Evolutionary conservation across 305 asterid species (phyloP).

Genomic region (Solanum aculeatissimum): DNA sequence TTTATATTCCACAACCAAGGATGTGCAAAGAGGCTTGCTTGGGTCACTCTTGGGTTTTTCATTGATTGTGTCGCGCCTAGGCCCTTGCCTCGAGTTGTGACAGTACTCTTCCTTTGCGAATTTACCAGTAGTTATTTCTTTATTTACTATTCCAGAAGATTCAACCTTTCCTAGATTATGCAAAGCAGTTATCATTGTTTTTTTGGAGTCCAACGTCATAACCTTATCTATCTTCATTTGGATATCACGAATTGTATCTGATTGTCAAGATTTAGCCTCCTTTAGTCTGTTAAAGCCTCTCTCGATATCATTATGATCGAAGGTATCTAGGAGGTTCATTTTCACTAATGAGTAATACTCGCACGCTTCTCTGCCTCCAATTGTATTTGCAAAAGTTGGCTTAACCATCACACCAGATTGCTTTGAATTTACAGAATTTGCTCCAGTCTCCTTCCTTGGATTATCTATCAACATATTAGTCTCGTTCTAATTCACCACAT

Average conservation of each 20-base stretch:
- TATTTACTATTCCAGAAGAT: too few species aligned
- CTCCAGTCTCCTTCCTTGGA: neutral
- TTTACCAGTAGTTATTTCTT: too few species aligned
- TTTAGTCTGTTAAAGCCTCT: neutral
- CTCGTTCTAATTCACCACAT: too few species aligned
- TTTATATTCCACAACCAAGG: too few species aligned
- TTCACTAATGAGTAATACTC: neutral
- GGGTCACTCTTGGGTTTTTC: too few species aligned
- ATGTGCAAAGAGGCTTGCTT: too few species aligned
- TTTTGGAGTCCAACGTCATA: too few species aligned
- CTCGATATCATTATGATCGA: neutral
- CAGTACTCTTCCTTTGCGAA: too few species aligned
- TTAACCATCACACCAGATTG: accelerated
- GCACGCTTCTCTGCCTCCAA: neutral
- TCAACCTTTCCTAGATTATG: too few species aligned
- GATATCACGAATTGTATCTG: accelerated
- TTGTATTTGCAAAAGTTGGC: neutral
- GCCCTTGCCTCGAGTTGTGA: too few species aligned
- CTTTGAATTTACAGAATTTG: neutral
- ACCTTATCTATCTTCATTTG: neutral
- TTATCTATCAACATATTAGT: neutral
- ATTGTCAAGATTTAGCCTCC: neutral
- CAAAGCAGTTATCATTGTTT: too few species aligned
- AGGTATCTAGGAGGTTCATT: neutral
- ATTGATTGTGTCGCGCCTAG: too few species aligned